Evolutionary conservation across 2,329 filamentous ascomycete species (phyloP).

Genomic region (Stemphylium lycopersici): DNA sequence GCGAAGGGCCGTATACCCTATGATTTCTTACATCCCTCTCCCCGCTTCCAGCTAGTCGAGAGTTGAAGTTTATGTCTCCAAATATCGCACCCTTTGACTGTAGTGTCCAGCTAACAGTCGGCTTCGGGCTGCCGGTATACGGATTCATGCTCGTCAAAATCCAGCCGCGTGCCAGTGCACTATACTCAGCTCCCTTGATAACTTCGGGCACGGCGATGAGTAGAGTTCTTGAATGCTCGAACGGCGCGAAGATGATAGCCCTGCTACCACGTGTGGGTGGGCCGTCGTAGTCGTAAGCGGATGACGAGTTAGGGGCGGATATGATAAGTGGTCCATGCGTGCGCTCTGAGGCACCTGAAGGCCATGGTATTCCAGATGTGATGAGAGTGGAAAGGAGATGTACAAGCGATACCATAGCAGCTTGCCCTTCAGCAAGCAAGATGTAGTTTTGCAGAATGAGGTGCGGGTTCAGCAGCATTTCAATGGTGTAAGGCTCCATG

Average conservation of each 20-base stretch:
- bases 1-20: constrained; percentile 32
- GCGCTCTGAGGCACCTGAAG: constrained; percentile 35
- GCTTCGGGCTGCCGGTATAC: constrained; percentile 28
- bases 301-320: constrained; percentile 20
- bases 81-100: constrained; percentile 50
- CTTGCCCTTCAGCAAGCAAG: constrained; percentile 26
- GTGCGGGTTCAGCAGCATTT: constrained; percentile 39
- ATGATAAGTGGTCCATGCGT: constrained; percentile 41
- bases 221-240: constrained; percentile 37
- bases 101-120: constrained; percentile 48
- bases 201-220: constrained; percentile 41
- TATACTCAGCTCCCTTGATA: constrained; percentile 29
- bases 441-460: constrained; percentile 49
- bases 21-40: constrained; percentile 24
- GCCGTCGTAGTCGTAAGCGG: not conserved
- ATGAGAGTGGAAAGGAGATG: constrained; percentile 29
- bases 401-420: constrained; percentile 27
- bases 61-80: constrained; percentile 39
- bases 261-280: constrained; percentile 15
- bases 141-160: constrained; percentile 44
- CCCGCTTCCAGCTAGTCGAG: constrained; percentile 16
- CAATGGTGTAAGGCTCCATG: constrained; percentile 26
- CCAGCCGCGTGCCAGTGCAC: constrained; percentile 42
- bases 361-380: constrained; percentile 43
- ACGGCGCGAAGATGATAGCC: constrained; percentile 43